Percentiles rank a stretch among this genome's conserved stretches.
Evolutionary conservation across 1,284 basidiomycete species (phyloP).

Genomic region (Porogramme epimiltina): DNA sequence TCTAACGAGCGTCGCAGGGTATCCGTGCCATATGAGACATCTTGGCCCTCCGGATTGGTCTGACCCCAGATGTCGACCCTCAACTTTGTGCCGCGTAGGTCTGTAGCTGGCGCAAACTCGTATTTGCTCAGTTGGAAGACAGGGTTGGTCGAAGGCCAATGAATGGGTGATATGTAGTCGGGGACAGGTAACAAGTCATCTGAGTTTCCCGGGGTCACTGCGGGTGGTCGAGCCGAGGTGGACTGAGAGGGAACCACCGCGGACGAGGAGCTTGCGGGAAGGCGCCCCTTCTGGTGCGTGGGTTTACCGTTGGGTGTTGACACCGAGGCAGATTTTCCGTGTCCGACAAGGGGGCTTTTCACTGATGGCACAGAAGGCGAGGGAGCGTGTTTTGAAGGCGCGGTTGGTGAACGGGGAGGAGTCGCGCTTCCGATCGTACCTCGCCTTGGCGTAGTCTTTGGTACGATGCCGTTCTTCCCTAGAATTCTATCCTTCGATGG

Average conservation of each 20-base stretch:
- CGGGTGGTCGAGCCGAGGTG: conserved; percentile 1
- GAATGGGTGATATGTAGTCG: conserved; percentile 71
- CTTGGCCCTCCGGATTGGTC: background rate
- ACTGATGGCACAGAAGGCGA: conserved; percentile 16
- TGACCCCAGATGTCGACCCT: conserved; percentile 64
- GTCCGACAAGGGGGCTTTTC: conserved; percentile 1
- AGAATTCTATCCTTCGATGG: conserved; percentile 3
- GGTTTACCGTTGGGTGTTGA: conserved; percentile 13
- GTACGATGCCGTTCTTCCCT: background rate
- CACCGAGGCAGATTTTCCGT: conserved; percentile 18
- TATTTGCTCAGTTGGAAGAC: conserved; percentile 53
- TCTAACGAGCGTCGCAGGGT: background rate
- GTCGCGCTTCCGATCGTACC: conserved; percentile 13
- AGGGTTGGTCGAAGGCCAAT: conserved; percentile 77
- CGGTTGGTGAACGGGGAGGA: conserved; percentile 1
- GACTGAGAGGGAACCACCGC: background rate
- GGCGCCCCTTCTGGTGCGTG: conserved; percentile 15
- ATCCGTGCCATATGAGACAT: background rate
- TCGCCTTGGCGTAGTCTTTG: conserved; percentile 12
- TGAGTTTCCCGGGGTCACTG: background rate
- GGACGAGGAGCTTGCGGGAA: conserved; percentile 7
- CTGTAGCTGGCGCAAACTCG: conserved; percentile 49
- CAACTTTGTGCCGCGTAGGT: conserved; percentile 50
- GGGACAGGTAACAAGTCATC: conserved; percentile 36
- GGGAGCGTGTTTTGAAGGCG: conserved; percentile 8